Percentiles rank a stretch among this genome's conserved stretches.
phyloP scores from a whole-genome alignment of 805 yeast genomes.

The Candida nanaspora region DNA sequence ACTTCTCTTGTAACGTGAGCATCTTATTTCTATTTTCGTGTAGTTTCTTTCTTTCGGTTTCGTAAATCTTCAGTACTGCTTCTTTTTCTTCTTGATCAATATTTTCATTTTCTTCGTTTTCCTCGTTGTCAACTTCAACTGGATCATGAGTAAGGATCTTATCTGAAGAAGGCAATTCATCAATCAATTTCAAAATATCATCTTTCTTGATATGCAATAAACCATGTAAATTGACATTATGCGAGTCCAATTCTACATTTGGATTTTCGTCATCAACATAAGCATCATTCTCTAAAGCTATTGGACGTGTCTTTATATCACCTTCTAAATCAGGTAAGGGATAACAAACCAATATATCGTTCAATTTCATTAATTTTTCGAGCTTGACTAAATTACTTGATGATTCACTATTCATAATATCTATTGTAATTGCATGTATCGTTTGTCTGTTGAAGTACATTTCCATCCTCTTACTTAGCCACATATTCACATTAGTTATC shows the following conservation, averaged over 20 bases:
- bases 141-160: conserved; percentile 10
- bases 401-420: conserved; percentile 20
- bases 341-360: conserved; percentile 20
- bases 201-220: conserved; percentile 12
- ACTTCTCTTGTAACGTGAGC: conserved; percentile 8
- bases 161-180: conserved; percentile 20
- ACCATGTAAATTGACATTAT: conserved; percentile 17
- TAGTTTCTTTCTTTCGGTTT: conserved; percentile 10
- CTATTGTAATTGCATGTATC: conserved; percentile 21
- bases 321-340: conserved; percentile 19
- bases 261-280: conserved; percentile 8
- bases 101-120: neutral
- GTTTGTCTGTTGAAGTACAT: conserved; percentile 24
- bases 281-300: conserved; percentile 1
- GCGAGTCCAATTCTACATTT: neutral
- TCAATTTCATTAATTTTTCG: conserved; percentile 17
- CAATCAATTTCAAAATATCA: conserved; percentile 17
- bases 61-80: conserved; percentile 18
- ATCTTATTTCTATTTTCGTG: conserved; percentile 9
- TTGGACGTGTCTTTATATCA: conserved; percentile 1
- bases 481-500: conserved; percentile 5
- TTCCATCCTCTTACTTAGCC: conserved; percentile 11
- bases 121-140: conserved; percentile 4
- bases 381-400: conserved; percentile 6
- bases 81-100: neutral